A percentile compares a stretch with the other conserved stretches of the same genome.
Evolutionary conservation across 257 asterid species (phyloP).

Genomic region (Henckelia pumila): DNA sequence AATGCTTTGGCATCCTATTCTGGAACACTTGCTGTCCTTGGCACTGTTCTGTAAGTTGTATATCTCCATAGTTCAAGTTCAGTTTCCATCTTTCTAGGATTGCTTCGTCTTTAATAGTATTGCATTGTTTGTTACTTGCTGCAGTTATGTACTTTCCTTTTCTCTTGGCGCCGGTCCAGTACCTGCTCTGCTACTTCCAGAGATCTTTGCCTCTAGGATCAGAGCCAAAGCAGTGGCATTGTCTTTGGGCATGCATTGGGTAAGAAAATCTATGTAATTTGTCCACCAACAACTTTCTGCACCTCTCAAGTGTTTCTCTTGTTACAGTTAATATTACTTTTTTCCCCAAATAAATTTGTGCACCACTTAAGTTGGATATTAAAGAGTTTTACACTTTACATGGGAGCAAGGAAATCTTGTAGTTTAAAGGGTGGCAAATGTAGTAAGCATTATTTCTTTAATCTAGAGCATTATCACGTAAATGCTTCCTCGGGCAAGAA

Average conservation of each 20-base stretch:
- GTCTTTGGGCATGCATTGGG: constrained; percentile 94
- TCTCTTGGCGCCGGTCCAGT: constrained; percentile 99
- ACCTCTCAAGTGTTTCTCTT: constrained; percentile 3
- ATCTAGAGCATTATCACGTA: neutral
- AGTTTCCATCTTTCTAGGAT: constrained; percentile 5
- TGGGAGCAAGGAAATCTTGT: neutral
- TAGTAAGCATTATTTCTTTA: neutral
- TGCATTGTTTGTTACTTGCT: neutral
- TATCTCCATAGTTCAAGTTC: constrained; percentile 20
- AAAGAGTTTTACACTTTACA: neutral
- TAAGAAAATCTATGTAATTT: constrained; percentile 30
- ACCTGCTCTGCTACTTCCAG: constrained; percentile 95
- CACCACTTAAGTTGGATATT: neutral
- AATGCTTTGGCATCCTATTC: constrained; percentile 75
- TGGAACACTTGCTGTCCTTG: constrained; percentile 76
- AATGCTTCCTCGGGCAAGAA: neutral
- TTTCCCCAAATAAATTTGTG: neutral
- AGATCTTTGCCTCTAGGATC: constrained; percentile 80
- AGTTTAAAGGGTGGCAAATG: neutral
- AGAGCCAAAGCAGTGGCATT: constrained; percentile 96
- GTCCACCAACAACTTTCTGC: neutral
- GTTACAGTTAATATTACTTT: neutral
- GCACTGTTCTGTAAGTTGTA: constrained; percentile 78
- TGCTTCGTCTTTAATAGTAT: constrained; percentile 8
- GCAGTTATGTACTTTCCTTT: constrained; percentile 82